Evolutionary conservation across 164 flowering plant species (phyloP), one percentile per base, ranked within the genome.

Genomic region (Vitis rotundifolia): DNA sequence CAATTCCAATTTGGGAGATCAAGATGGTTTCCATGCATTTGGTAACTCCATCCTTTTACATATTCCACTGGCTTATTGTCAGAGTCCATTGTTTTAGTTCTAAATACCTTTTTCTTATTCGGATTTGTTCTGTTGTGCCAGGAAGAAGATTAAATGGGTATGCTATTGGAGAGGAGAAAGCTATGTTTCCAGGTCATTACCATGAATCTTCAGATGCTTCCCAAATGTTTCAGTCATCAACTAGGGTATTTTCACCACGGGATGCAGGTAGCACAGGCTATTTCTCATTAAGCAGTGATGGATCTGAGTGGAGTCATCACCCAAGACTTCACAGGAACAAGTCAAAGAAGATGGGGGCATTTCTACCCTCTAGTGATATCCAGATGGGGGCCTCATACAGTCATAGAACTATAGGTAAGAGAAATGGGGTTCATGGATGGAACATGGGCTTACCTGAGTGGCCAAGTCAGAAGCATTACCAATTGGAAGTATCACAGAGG

Each of bases 111-210:
- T 44, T 63, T 9, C 5, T 13, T 44, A 9, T 11, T 49, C 11
- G 63, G 53, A 19, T 70, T 67, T 55, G 51, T 8, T 65, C 28
- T 67, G 51, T 54, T 61, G 19, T 67, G 48, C 54, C 87, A 91
- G 97, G 96, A 61, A 84, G 92, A 76, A 92, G 85, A 80, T 76
- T 74, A 63, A 85, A 86, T 80, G 87, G 92, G 48, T 75, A 72
- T 73, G 63, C 78, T 16, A 75, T 59, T 59, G 87, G 84, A 68
- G 95, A 91, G 59, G 96, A 94, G 62, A 89, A 73, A 71, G 65
- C 59, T 63, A 54, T 77, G 49, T 76, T 59, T 69, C 22, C 76
- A 47, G 79, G 73, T 57, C 79, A 76, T 52, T 76, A 67, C 73
- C 77, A 82, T 63, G 91, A 84, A 49, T 73, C 63, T 67, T 77